Conservation (phyloP, 1,284 basidiomycete genomes). For the Ceratorhiza oryzae-sativae region DNA sequence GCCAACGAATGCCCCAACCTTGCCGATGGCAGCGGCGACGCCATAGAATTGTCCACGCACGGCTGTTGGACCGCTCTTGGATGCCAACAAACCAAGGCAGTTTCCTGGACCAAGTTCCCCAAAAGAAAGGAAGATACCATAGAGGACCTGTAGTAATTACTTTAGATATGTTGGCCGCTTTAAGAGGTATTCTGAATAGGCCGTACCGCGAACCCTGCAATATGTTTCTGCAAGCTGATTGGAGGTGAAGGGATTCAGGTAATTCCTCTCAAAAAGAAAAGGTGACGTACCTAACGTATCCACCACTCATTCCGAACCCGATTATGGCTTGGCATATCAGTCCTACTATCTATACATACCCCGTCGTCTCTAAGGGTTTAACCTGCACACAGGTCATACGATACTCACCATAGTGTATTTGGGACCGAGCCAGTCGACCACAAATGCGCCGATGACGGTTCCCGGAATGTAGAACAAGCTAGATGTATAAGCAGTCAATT, state of each 20-base stretch:
- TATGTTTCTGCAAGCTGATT: slow-evolving; percentile 61
- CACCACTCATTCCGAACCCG: slow-evolving; percentile 86
- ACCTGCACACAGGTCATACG: neutral
- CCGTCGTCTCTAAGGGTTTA: neutral
- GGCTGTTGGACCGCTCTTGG: slow-evolving; percentile 83
- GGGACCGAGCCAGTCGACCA: slow-evolving; percentile 76
- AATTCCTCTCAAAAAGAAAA: slow-evolving; percentile 43
- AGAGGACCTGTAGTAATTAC: slow-evolving; percentile 67
- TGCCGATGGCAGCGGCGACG: slow-evolving; percentile 87
- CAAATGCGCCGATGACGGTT: slow-evolving; percentile 77
- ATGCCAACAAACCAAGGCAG: slow-evolving; percentile 78
- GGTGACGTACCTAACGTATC: slow-evolving; percentile 61
- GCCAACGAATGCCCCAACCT: slow-evolving; percentile 85
- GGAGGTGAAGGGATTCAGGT: neutral
- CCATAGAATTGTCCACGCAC: slow-evolving; percentile 89
- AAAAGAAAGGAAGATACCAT: slow-evolving; percentile 88
- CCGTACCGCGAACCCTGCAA: slow-evolving; percentile 78
- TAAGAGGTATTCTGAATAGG: neutral
- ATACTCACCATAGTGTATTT: slow-evolving; percentile 73
- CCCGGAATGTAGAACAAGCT: slow-evolving; percentile 84
- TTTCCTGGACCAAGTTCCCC: slow-evolving; percentile 84
- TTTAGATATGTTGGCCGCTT: neutral
- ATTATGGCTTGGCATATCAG: slow-evolving; percentile 73
- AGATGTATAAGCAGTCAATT: neutral
- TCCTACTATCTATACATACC: slow-evolving; percentile 63